Percentiles rank a stretch among this genome's conserved stretches.
Evolutionary conservation across 805 yeast species (phyloP).

Genomic region (Saccharomycopsis fibuligera): DNA sequence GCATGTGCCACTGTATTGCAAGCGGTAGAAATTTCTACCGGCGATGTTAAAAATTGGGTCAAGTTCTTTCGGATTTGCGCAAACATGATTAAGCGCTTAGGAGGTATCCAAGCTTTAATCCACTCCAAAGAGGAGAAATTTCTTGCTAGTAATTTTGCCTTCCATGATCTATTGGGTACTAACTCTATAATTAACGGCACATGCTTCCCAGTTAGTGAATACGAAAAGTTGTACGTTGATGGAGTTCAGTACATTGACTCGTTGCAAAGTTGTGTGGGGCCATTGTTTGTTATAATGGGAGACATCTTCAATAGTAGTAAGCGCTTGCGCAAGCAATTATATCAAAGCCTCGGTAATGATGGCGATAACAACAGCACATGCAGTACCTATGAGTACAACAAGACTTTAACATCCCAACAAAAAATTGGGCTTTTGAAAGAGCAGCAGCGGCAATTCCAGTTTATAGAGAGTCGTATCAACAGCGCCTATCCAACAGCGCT

Average conservation of each 20-base stretch:
- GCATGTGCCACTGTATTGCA: constrained; percentile 12
- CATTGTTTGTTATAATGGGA: constrained; percentile 15
- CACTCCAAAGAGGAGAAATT: constrained; percentile 13
- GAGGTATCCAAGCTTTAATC: constrained; percentile 9
- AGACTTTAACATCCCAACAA: background rate
- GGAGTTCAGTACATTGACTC: constrained; percentile 13
- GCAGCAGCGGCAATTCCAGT: background rate
- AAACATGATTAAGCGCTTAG: constrained; percentile 5
- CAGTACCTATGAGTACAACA: background rate
- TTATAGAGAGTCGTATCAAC: background rate
- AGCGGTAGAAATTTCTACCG: constrained; percentile 17
- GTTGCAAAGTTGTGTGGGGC: constrained; percentile 15
- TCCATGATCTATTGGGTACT: constrained; percentile 13
- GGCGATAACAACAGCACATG: background rate
- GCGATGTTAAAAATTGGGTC: constrained; percentile 17
- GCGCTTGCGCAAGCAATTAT: background rate
- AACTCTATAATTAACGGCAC: constrained; percentile 10
- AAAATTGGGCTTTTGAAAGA: background rate
- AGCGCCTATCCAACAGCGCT: background rate
- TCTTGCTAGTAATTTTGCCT: constrained; percentile 14
- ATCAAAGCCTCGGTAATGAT: background rate
- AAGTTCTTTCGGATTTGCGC: constrained; percentile 4
- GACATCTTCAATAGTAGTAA: constrained; percentile 2
- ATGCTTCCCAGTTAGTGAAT: constrained; percentile 4
- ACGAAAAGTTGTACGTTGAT: constrained; percentile 6